Conservation (phyloP, 352 stramenopile species). For the Globisporangium barbulae region DNA sequence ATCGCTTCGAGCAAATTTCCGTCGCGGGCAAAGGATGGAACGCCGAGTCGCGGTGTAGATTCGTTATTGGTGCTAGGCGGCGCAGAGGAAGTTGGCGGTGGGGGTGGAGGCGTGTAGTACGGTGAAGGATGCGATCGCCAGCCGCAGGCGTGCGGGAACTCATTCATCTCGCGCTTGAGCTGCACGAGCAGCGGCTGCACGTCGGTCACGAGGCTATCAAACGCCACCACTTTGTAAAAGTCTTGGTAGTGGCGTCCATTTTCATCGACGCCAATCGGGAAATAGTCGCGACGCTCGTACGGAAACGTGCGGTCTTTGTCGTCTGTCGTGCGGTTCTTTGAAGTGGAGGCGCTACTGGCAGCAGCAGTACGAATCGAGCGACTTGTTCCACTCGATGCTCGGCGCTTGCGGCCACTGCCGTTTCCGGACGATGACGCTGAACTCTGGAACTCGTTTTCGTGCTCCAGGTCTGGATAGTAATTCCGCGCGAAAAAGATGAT, state of each 20-base stretch:
- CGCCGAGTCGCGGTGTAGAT: conserved; percentile 28
- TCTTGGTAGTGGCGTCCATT: conserved; percentile 79
- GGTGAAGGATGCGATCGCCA: conserved; percentile 46
- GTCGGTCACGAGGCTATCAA: conserved; percentile 71
- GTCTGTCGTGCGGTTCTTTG: conserved; percentile 21
- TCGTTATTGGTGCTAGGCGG: conserved; percentile 1
- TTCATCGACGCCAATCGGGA: conserved; percentile 72
- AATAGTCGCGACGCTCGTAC: conserved; percentile 59
- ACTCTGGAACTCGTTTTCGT: conserved; percentile 27
- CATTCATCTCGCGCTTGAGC: conserved; percentile 79
- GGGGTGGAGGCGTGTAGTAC: conserved; percentile 26
- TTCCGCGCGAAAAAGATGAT: conserved; percentile 91
- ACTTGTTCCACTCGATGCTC: conserved; percentile 13
- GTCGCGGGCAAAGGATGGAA: conserved; percentile 62
- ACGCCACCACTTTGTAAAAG: conserved; percentile 84
- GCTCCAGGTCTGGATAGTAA: conserved; percentile 82
- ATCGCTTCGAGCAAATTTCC: conserved; percentile 98
- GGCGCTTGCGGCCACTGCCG: conserved; percentile 2
- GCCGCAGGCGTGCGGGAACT: conserved; percentile 63
- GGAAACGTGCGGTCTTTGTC: conserved; percentile 56
- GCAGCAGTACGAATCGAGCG: conserved; percentile 1
- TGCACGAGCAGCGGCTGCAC: conserved; percentile 60
- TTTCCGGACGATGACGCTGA: conserved; percentile 6
- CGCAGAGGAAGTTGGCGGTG: conserved; percentile 13
- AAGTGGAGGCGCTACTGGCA: background rate